Evolutionary conservation across 164 flowering plant species (phyloP).

Genomic region (Sextonia rubra): DNA sequence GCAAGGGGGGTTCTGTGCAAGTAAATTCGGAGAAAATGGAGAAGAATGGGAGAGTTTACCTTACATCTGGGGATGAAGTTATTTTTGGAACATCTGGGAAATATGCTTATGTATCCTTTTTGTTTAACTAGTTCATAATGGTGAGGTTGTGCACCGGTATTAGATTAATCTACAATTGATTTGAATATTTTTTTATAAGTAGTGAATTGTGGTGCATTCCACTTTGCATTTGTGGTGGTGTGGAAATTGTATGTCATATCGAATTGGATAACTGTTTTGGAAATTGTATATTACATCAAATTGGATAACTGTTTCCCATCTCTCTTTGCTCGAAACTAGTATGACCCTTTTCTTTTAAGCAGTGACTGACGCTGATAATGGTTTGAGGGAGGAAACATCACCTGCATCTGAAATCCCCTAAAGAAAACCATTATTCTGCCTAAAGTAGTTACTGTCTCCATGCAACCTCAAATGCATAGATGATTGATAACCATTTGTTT

Average conservation of each 20-base stretch:
- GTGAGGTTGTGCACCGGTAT: no score
- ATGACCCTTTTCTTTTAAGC: no score
- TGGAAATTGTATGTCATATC: not conserved
- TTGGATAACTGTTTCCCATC: not conserved
- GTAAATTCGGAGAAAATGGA: constrained; percentile 59
- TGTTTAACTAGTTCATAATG: not conserved
- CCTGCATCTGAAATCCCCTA: no score
- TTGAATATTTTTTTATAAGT: no score
- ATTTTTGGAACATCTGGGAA: constrained; percentile 55
- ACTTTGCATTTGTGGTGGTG: not conserved
- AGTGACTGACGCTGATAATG: no score
- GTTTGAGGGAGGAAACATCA: no score
- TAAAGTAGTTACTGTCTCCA: no score
- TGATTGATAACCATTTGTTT: no score
- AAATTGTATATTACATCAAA: no score
- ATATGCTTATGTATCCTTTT: constrained; percentile 86
- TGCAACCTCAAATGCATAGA: not conserved
- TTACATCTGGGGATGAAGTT: constrained; percentile 82
- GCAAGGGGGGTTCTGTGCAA: constrained; percentile 75
- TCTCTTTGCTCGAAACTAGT: no score
- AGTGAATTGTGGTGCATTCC: no score
- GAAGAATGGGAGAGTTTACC: constrained; percentile 39
- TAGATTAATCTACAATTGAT: no score
- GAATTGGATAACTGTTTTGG: not conserved
- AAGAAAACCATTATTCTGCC: not conserved